A percentile compares a stretch with the other conserved stretches of the same genome.
Conservation (phyloP, 2,329 filamentous ascomycete species). For the Fusarium camptoceras region DNA sequence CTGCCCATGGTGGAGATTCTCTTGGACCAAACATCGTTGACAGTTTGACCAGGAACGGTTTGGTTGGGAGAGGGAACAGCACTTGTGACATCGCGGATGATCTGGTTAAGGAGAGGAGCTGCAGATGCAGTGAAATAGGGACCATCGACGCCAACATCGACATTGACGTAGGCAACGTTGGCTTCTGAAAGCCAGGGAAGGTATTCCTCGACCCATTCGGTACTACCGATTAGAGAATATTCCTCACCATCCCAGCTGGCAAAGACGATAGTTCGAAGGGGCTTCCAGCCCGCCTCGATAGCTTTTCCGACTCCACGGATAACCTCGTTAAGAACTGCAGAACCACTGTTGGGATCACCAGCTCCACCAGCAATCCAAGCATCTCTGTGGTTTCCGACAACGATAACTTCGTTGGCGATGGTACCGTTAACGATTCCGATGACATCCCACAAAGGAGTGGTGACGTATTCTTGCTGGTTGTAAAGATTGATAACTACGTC, state of each 20-base stretch:
- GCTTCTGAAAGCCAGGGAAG: constrained; percentile 80
- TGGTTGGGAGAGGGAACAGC: constrained; percentile 80
- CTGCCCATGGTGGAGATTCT: constrained; percentile 74
- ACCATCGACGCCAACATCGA: constrained; percentile 80
- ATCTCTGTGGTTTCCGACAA: constrained; percentile 93
- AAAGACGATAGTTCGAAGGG: constrained; percentile 90
- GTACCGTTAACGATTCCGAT: constrained; percentile 93
- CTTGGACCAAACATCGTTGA: constrained; percentile 75
- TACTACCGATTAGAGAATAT: constrained; percentile 86
- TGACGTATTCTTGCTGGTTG: constrained; percentile 86
- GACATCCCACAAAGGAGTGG: constrained; percentile 88
- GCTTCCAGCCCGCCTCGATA: constrained; percentile 66
- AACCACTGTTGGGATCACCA: constrained; percentile 85
- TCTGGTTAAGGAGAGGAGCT: constrained; percentile 79
- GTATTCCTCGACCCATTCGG: constrained; percentile 94
- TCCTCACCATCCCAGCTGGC: constrained; percentile 87
- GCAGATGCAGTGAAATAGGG: constrained; percentile 72
- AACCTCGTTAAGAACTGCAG: constrained; percentile 82
- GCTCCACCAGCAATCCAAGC: constrained; percentile 91
- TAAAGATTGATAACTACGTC: constrained; percentile 76
- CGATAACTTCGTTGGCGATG: constrained; percentile 83
- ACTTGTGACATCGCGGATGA: constrained; percentile 74
- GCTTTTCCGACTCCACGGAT: constrained; percentile 80
- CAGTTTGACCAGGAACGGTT: constrained; percentile 76
- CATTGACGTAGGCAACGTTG: constrained; percentile 86